Percentiles rank a stretch among this genome's conserved stretches.
phyloP scores from a whole-genome alignment of 768 basidiomycete species.

The Amanita jacksonii region DNA sequence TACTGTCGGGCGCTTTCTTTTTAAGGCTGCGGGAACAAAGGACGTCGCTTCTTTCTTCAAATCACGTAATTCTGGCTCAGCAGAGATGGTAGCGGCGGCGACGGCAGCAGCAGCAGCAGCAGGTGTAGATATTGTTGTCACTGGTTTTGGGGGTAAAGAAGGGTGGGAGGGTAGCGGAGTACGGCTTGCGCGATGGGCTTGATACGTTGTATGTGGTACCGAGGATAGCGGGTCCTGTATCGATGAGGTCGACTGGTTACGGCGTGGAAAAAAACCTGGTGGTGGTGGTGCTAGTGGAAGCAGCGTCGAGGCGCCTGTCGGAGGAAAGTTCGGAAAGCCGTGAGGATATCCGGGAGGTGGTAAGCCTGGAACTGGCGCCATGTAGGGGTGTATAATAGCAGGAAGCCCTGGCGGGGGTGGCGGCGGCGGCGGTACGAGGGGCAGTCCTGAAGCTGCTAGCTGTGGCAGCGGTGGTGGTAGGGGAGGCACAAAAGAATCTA shows the following conservation, averaged over 20 bases:
- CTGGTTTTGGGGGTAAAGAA: conserved; percentile 32
- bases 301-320: conserved; percentile 19
- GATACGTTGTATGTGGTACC: conserved; percentile 72
- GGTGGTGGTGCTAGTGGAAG: conserved; percentile 38
- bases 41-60: conserved; percentile 91
- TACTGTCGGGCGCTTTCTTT: conserved; percentile 52
- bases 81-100: conserved; percentile 64
- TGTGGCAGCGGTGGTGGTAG: conserved; percentile 16
- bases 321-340: conserved; percentile 14
- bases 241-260: conserved; percentile 37
- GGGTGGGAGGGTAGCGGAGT: conserved; percentile 25
- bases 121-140: too few species aligned
- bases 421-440: conserved; percentile 7
- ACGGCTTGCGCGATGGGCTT: conserved; percentile 52
- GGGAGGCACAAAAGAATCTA: conserved; percentile 17
- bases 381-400: background rate
- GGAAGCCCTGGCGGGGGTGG: conserved; percentile 9
- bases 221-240: conserved; percentile 71
- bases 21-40: conserved; percentile 78
- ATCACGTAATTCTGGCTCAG: conserved; percentile 83
- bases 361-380: too few species aligned
- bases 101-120: too few species aligned
- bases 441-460: background rate
- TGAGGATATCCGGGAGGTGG: conserved; percentile 16
- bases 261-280: conserved; percentile 57